phyloP scores from a whole-genome alignment of 495 filamentous ascomycete genomes.

The Copromyces sp. region DNA sequence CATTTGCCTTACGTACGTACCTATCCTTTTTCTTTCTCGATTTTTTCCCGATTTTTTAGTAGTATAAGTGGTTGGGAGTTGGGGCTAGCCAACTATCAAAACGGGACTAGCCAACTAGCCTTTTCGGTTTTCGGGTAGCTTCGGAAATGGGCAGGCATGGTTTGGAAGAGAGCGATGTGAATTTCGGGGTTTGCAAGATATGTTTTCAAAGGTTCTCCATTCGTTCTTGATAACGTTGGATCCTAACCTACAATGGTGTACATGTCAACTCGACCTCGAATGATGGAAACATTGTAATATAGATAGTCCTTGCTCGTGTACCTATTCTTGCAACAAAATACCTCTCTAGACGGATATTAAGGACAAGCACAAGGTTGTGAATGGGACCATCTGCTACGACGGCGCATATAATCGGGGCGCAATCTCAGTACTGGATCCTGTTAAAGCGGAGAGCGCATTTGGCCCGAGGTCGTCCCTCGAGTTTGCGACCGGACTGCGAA shows the following conservation, averaged over 20 bases:
- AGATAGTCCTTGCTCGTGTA: background rate
- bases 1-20: no score
- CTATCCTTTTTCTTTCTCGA: no score
- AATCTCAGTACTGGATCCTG: background rate
- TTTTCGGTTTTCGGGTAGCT: background rate
- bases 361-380: background rate
- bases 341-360: background rate
- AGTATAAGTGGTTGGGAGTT: no score
- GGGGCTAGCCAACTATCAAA: no score
- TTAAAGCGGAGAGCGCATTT: background rate
- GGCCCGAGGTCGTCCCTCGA: background rate
- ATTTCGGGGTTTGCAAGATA: no score
- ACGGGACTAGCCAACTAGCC: no score
- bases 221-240: background rate
- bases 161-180: background rate
- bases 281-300: background rate
- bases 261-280: background rate
- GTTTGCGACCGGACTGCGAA: background rate
- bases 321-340: background rate
- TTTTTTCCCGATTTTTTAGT: no score
- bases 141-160: background rate
- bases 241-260: background rate
- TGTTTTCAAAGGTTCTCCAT: background rate
- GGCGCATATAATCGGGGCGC: background rate
- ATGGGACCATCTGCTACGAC: background rate